Percentiles rank a stretch among this genome's conserved stretches.
phyloP scores from a whole-genome alignment of 1,139 yeast species.

The Blastobotrys ciferrii region DNA sequence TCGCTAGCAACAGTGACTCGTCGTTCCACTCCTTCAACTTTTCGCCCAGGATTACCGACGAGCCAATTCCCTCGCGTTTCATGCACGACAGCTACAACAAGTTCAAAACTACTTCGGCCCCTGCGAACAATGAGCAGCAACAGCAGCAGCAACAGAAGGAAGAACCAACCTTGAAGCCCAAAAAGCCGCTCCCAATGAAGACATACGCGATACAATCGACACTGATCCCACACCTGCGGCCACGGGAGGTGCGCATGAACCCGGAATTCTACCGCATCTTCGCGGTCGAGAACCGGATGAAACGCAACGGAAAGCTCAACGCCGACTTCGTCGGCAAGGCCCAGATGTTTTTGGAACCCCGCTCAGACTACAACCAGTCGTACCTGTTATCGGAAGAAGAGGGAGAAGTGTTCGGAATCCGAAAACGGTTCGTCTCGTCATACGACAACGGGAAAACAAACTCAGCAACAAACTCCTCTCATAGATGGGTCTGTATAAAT shows the following conservation, averaged over 20 bases:
- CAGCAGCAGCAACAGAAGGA: background rate
- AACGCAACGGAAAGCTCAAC: slow-evolving; percentile 36
- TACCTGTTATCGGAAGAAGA: slow-evolving; percentile 22
- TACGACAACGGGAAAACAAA: slow-evolving; percentile 8
- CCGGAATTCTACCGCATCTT: slow-evolving; percentile 38
- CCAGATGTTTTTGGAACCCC: slow-evolving; percentile 37
- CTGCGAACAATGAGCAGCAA: slow-evolving; percentile 10
- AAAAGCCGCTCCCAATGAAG: slow-evolving; percentile 28
- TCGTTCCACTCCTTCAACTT: slow-evolving; percentile 29
- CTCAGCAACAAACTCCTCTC: slow-evolving; percentile 7
- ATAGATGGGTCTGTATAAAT: slow-evolving; percentile 13
- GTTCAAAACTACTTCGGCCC: background rate
- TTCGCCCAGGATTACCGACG: slow-evolving; percentile 34
- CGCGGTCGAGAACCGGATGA: slow-evolving; percentile 39
- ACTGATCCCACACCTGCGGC: slow-evolving; percentile 31
- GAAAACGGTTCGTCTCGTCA: slow-evolving; percentile 27
- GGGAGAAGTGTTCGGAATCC: slow-evolving; percentile 30
- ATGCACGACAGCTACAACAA: background rate
- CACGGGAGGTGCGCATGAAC: slow-evolving; percentile 38
- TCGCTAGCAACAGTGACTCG: slow-evolving; percentile 30
- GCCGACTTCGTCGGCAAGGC: slow-evolving; percentile 35
- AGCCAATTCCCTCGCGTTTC: slow-evolving; percentile 28
- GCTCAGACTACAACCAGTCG: slow-evolving; percentile 28
- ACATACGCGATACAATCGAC: slow-evolving; percentile 36
- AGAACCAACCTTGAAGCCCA: slow-evolving; percentile 6